A percentile compares a stretch with the other conserved stretches of the same genome.
These are phyloP conservation scores for Plasmodium billcollinsi DNA, from an alignment of 169 alveolate genomes.

Conservation along the genomic window DNA sequence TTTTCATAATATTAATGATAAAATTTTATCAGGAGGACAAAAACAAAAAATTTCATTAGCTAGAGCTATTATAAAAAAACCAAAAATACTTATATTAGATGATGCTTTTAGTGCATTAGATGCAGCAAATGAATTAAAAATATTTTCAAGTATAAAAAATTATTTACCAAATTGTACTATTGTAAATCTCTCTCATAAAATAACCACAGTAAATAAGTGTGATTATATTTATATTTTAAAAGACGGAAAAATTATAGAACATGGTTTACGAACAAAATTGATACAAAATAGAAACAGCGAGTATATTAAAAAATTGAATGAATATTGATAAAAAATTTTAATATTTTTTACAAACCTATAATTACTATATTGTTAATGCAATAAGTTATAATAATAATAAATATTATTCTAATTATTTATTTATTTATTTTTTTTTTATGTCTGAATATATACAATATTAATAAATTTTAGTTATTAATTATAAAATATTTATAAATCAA, in stretches of 20 bases:
- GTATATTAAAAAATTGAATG: conserved; percentile 62
- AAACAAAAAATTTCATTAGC: conserved; percentile 90
- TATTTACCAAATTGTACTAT: conserved; percentile 70
- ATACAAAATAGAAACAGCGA: conserved; percentile 50
- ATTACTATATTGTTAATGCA: no score
- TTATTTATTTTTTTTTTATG: no score
- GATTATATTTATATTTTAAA: conserved; percentile 77
- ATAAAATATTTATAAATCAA: no score
- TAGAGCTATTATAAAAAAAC: conserved; percentile 83
- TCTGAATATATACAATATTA: no score
- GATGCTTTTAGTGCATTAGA: conserved; percentile 94
- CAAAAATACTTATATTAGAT: conserved; percentile 88
- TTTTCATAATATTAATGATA: conserved; percentile 53
- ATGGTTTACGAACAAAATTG: conserved; percentile 73
- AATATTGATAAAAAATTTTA: background rate
- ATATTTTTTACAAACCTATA: background rate
- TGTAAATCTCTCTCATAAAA: conserved; percentile 83
- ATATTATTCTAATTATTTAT: no score
- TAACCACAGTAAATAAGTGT: conserved; percentile 78
- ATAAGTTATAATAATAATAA: no score
- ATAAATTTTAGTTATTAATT: no score
- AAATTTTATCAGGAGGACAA: conserved; percentile 88
- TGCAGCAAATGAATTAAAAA: conserved; percentile 71
- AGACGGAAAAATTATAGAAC: conserved; percentile 79
- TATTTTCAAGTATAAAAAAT: conserved; percentile 77